Conservation (phyloP, 257 asterid species). For the Solanum chaucha region DNA sequence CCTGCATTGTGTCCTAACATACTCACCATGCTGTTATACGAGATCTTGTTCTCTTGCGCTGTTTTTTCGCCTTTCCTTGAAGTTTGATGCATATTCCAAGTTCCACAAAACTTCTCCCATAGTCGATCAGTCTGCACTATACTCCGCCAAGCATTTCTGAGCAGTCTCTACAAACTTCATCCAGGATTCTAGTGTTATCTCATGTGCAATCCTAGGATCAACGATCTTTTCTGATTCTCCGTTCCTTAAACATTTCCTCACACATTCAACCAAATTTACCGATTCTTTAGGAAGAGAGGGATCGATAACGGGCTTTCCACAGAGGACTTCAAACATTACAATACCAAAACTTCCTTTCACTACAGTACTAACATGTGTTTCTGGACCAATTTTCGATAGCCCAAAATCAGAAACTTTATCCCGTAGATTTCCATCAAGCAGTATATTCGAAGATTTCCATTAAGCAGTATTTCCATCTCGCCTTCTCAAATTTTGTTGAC, state of each 20-base stretch:
- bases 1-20: background rate
- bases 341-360: slow-evolving; percentile 38
- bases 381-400: slow-evolving; percentile 23
- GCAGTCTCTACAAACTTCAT: slow-evolving; percentile 14
- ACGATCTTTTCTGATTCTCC: slow-evolving; percentile 9
- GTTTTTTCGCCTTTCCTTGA: background rate
- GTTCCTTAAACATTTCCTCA: background rate
- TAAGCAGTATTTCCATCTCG: too few relatives aligned
- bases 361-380: slow-evolving; percentile 26
- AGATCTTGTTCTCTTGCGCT: background rate
- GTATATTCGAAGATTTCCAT: slow-evolving; percentile 18
- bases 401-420: slow-evolving; percentile 40
- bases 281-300: slow-evolving; percentile 18
- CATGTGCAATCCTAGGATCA: slow-evolving; percentile 11
- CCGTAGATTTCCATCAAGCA: slow-evolving; percentile 22
- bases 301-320: slow-evolving; percentile 25
- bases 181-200: slow-evolving; percentile 15
- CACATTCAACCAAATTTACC: slow-evolving; percentile 29
- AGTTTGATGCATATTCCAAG: slow-evolving; percentile 21
- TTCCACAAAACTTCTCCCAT: slow-evolving; percentile 36
- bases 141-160: slow-evolving; percentile 26
- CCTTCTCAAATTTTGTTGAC: too few relatives aligned
- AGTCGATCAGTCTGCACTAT: slow-evolving; percentile 13
- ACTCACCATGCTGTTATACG: slow-evolving; percentile 7
- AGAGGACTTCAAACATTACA: slow-evolving; percentile 22